phyloP scores from a whole-genome alignment of 1,139 yeast genomes.

The Magnusiomyces tetraspermus region DNA sequence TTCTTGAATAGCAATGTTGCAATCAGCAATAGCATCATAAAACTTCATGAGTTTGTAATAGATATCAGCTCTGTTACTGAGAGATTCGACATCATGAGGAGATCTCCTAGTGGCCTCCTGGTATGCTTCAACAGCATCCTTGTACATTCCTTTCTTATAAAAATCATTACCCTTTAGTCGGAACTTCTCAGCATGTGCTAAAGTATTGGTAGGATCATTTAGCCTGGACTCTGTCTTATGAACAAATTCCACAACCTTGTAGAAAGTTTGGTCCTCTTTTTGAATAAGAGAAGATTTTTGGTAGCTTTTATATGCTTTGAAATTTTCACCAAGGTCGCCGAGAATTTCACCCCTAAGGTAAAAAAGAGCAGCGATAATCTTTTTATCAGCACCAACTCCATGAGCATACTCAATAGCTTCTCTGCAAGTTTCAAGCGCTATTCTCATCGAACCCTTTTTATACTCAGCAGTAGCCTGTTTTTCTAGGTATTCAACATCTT shows the following conservation, averaged over 20 bases:
- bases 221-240: constrained; percentile 73
- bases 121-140: constrained; percentile 89
- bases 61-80: constrained; percentile 97
- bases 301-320: no score
- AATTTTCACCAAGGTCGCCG: constrained; percentile 60
- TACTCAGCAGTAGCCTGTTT: constrained; percentile 97
- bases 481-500: constrained; percentile 88
- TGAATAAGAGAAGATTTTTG: constrained; percentile 94
- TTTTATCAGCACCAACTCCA: constrained; percentile 85
- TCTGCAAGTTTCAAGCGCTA: constrained; percentile 72
- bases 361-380: constrained; percentile 77
- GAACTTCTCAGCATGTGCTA: constrained; percentile 91
- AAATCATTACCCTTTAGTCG: constrained; percentile 83
- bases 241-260: constrained; percentile 79
- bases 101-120: constrained; percentile 93
- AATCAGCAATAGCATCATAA: constrained; percentile 93
- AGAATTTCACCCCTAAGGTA: constrained; percentile 70
- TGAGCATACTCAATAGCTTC: constrained; percentile 84
- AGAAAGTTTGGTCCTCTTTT: constrained; percentile 88
- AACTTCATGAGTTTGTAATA: constrained; percentile 88
- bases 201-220: constrained; percentile 69
- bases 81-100: constrained; percentile 94
- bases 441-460: constrained; percentile 86
- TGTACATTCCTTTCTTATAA: constrained; percentile 92
- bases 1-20: constrained; percentile 77